phyloP scores from a whole-genome alignment of 768 basidiomycete species.

The Trametes maxima region DNA sequence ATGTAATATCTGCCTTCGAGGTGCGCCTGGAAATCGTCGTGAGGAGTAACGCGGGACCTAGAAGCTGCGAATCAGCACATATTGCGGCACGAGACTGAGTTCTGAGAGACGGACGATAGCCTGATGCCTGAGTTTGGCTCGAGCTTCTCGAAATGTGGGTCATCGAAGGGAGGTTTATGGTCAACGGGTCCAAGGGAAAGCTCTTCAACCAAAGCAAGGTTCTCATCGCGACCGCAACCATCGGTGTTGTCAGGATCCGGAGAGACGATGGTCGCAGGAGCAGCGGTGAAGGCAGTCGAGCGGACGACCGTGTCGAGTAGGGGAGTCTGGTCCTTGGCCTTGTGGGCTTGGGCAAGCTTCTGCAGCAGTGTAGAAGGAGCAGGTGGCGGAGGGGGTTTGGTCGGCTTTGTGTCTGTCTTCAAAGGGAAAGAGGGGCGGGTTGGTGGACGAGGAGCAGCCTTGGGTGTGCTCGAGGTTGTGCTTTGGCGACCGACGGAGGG shows the following conservation, averaged over 20 bases:
- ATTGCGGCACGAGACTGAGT: not conserved
- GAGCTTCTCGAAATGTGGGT: slow-evolving; percentile 72
- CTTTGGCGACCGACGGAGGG: slow-evolving; percentile 45
- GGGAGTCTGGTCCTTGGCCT: not conserved
- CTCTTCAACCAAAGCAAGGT: slow-evolving; percentile 72
- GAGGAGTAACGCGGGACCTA: slow-evolving; percentile 73
- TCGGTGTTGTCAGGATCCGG: not conserved
- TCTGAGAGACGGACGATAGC: slow-evolving; percentile 59
- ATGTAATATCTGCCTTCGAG: slow-evolving; percentile 84
- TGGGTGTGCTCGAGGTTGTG: slow-evolving; percentile 45
- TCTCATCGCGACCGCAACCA: slow-evolving; percentile 50
- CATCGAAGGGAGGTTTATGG: slow-evolving; percentile 68
- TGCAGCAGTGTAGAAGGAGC: slow-evolving; percentile 55
- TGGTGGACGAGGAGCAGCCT: slow-evolving; percentile 20
- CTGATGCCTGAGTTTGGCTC: slow-evolving; percentile 93
- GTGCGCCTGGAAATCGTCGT: slow-evolving; percentile 80
- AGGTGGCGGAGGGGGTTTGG: slow-evolving; percentile 24
- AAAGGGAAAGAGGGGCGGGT: not conserved
- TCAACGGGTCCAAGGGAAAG: slow-evolving; percentile 78
- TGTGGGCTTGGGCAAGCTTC: slow-evolving; percentile 44
- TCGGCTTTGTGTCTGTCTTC: slow-evolving; percentile 3
- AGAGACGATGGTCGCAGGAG: slow-evolving; percentile 9
- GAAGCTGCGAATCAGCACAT: not conserved
- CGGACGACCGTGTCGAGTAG: slow-evolving; percentile 15
- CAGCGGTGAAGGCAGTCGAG: slow-evolving; percentile 29